phyloP scores from a whole-genome alignment of 495 filamentous ascomycete genomes.

The Sphaerosporella brunnea region DNA sequence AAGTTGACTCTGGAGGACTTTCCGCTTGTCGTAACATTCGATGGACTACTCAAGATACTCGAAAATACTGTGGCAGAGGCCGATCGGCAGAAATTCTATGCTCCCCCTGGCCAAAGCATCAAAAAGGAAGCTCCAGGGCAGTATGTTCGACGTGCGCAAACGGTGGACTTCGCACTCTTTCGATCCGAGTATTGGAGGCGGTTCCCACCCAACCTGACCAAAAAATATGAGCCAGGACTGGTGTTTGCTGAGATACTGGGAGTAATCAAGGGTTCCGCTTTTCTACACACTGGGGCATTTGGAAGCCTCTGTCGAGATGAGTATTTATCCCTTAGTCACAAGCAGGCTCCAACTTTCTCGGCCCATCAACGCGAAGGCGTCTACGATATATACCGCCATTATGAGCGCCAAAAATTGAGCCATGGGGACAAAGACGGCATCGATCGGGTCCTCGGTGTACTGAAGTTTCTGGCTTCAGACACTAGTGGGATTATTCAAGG shows the following conservation, averaged over 20 bases:
- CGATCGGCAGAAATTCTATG: conserved; percentile 10
- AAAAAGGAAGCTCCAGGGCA: background rate
- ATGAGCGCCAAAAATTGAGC: conserved; percentile 27
- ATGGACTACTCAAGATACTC: conserved; percentile 26
- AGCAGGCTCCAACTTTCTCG: conserved; percentile 26
- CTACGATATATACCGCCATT: conserved; percentile 28
- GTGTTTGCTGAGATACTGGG: conserved; percentile 34
- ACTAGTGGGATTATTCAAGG: conserved; percentile 16
- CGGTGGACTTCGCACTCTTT: conserved; percentile 29
- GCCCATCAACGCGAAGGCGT: conserved; percentile 15
- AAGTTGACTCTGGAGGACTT: conserved; percentile 25
- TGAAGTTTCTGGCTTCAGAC: conserved; percentile 4
- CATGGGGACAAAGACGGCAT: conserved; percentile 27
- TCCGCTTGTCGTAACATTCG: conserved; percentile 31
- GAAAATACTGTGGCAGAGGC: conserved; percentile 22
- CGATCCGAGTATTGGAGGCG: conserved; percentile 29
- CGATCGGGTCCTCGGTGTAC: conserved; percentile 25
- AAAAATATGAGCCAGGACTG: conserved; percentile 19
- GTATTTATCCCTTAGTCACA: conserved; percentile 22
- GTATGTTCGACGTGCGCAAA: conserved; percentile 9
- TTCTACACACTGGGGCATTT: conserved; percentile 13
- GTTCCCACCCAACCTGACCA: conserved; percentile 12
- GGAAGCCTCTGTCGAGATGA: conserved; percentile 22
- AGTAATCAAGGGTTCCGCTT: conserved; percentile 29
- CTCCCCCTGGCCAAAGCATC: too few relatives aligned